These are phyloP conservation scores for Phytophthora tentaculata DNA, from an alignment of 352 stramenopile genomes.

Conservation along the genomic window DNA sequence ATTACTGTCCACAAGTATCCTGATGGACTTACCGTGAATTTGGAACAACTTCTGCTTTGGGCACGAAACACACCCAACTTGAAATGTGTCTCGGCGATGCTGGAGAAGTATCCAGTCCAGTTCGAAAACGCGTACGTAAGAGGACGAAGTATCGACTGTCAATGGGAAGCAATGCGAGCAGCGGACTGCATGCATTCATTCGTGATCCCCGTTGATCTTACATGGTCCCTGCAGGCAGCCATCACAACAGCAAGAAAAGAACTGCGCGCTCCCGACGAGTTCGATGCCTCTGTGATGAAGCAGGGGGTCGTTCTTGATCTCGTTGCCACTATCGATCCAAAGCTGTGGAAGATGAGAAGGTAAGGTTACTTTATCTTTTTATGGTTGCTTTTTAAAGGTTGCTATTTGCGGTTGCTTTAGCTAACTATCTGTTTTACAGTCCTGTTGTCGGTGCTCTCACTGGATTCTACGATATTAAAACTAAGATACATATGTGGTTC, in stretches of 20 bases:
- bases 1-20: slow-evolving; percentile 10
- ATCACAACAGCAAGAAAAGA: not conserved
- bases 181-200: not conserved
- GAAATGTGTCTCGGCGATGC: not conserved
- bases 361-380: slow-evolving; percentile 11
- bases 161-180: not conserved
- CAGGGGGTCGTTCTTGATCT: not conserved
- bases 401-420: slow-evolving; percentile 10
- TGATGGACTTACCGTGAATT: not conserved
- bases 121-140: not conserved
- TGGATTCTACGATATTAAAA: slow-evolving; percentile 7
- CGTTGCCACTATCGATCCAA: not conserved
- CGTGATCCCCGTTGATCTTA: too few species aligned
- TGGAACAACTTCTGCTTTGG: not conserved
- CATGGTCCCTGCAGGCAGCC: not conserved
- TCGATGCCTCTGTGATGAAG: not conserved
- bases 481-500: slow-evolving; percentile 1
- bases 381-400: slow-evolving; percentile 14
- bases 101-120: not conserved
- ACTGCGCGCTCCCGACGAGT: not conserved
- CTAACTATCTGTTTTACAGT: not conserved
- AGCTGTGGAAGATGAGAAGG: not conserved
- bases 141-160: not conserved
- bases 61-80: not conserved
- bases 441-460: slow-evolving; percentile 1